phyloP scores from a whole-genome alignment of 2,329 filamentous ascomycete species.

The Xylariaceae sp. region DNA sequence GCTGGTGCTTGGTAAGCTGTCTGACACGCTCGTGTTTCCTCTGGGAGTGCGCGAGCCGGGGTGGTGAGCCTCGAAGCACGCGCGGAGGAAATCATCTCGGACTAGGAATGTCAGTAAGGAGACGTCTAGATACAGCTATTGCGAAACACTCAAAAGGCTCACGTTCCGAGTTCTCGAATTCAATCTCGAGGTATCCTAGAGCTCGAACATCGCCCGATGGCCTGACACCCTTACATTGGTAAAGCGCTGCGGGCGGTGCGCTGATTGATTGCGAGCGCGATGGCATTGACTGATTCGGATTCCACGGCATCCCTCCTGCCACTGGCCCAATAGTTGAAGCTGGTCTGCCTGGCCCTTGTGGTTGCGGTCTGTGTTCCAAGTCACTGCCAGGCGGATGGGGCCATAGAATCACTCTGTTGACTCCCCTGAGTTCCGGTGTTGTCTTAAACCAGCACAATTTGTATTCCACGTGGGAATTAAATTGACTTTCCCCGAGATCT shows the following conservation, averaged over 20 bases:
- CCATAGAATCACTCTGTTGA: slow-evolving; percentile 20
- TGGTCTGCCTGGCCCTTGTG: slow-evolving; percentile 1
- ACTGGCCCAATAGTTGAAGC: slow-evolving; percentile 3
- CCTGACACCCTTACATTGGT: slow-evolving; percentile 21
- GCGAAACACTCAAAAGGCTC: background rate
- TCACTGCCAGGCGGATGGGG: slow-evolving; percentile 18
- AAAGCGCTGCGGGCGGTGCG: slow-evolving; percentile 12
- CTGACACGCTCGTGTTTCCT: slow-evolving; percentile 3
- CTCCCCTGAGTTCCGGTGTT: slow-evolving; percentile 23
- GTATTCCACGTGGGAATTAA: slow-evolving; percentile 26
- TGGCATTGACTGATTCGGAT: slow-evolving; percentile 3
- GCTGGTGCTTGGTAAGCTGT: slow-evolving; percentile 4
- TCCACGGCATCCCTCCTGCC: slow-evolving; percentile 5
- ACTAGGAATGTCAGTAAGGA: slow-evolving; percentile 9
- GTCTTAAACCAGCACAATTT: slow-evolving; percentile 30
- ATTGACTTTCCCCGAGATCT: slow-evolving; percentile 9
- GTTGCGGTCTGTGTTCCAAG: slow-evolving; percentile 10
- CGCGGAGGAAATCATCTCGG: slow-evolving; percentile 28
- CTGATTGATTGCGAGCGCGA: slow-evolving; percentile 11
- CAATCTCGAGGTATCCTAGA: slow-evolving; percentile 27
- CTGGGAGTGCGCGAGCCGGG: slow-evolving; percentile 1
- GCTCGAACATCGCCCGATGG: slow-evolving; percentile 18
- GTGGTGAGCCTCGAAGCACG: slow-evolving; percentile 27
- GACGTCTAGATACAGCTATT: too few relatives aligned
- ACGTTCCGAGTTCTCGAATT: slow-evolving; percentile 24